These are phyloP conservation scores for Phytophthora boehmeriae DNA, from an alignment of 352 stramenopile species.

Conservation along the genomic window DNA sequence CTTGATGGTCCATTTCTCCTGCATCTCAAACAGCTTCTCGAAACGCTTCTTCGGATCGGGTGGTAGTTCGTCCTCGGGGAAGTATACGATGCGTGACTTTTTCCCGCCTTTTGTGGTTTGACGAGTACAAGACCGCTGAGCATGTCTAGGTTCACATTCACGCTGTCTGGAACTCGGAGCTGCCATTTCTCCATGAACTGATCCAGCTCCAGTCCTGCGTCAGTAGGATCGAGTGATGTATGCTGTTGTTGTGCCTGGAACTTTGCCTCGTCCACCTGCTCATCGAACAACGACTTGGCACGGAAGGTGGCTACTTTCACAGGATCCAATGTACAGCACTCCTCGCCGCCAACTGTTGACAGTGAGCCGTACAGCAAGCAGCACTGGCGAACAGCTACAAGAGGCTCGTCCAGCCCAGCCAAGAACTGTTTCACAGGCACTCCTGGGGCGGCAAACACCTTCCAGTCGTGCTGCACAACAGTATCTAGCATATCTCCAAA, in stretches of 20 bases:
- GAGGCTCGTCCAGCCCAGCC: slow-evolving; percentile 40
- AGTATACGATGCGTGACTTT: slow-evolving; percentile 60
- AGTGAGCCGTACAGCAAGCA: slow-evolving; percentile 67
- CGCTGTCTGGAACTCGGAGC: slow-evolving; percentile 68
- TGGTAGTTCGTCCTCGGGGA: slow-evolving; percentile 65
- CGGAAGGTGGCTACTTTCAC: slow-evolving; percentile 76
- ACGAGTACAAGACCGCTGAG: slow-evolving; percentile 68
- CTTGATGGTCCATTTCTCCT: slow-evolving; percentile 85
- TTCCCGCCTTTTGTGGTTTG: slow-evolving; percentile 50
- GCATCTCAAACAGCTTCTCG: slow-evolving; percentile 73
- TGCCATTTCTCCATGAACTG: slow-evolving; percentile 87
- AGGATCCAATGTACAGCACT: slow-evolving; percentile 56
- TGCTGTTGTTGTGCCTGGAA: slow-evolving; percentile 44
- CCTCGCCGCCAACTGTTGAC: slow-evolving; percentile 12
- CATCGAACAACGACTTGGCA: slow-evolving; percentile 76
- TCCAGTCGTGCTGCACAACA: slow-evolving; percentile 75
- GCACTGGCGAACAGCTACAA: slow-evolving; percentile 72
- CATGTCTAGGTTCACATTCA: slow-evolving; percentile 67
- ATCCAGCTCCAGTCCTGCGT: slow-evolving; percentile 57
- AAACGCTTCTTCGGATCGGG: slow-evolving; percentile 81
- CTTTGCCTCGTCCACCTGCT: slow-evolving; percentile 47
- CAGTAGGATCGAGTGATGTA: slow-evolving; percentile 22
- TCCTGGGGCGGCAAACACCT: slow-evolving; percentile 48
- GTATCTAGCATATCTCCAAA: slow-evolving; percentile 79
- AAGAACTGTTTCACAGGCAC: slow-evolving; percentile 52